Percentiles rank a stretch among this genome's conserved stretches.
These are phyloP conservation scores for Melanogaster broomeanus DNA, from an alignment of 768 basidiomycete genomes.

Conservation along the genomic window DNA sequence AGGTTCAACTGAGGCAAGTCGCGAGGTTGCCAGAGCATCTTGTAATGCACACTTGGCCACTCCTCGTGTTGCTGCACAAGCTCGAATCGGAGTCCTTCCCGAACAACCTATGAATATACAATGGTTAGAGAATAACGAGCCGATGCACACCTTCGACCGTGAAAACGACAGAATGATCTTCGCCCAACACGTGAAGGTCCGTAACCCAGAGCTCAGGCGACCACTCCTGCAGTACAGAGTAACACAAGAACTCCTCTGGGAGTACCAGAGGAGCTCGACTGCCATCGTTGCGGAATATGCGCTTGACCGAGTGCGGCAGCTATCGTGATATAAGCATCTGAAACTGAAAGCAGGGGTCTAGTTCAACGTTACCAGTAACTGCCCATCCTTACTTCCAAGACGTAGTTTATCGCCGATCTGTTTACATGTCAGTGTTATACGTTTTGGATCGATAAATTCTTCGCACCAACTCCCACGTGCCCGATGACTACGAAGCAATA, in stretches of 20 bases:
- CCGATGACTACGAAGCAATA: no score
- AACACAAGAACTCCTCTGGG: neutral
- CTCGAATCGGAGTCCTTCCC: neutral
- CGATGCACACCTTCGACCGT: neutral
- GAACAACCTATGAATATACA: neutral
- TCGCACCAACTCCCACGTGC: neutral
- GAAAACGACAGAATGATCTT: neutral
- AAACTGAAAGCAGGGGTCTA: no score
- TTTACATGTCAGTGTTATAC: no score
- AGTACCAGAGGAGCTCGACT: neutral
- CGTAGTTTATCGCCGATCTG: no score
- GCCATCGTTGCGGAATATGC: neutral
- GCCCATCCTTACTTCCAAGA: no score
- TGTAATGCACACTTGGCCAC: neutral
- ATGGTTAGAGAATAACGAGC: neutral
- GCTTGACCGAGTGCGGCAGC: neutral
- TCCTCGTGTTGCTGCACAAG: neutral
- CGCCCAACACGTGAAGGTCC: neutral
- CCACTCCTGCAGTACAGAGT: neutral
- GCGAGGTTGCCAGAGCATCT: neutral
- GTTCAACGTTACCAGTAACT: no score
- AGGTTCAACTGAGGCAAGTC: neutral
- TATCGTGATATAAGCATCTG: neutral
- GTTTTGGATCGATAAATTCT: no score
- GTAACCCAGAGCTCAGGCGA: neutral